Evolutionary conservation across 1,284 basidiomycete species (phyloP), one percentile per base, ranked within the genome.

Genomic region (Xanthoconium separans): DNA sequence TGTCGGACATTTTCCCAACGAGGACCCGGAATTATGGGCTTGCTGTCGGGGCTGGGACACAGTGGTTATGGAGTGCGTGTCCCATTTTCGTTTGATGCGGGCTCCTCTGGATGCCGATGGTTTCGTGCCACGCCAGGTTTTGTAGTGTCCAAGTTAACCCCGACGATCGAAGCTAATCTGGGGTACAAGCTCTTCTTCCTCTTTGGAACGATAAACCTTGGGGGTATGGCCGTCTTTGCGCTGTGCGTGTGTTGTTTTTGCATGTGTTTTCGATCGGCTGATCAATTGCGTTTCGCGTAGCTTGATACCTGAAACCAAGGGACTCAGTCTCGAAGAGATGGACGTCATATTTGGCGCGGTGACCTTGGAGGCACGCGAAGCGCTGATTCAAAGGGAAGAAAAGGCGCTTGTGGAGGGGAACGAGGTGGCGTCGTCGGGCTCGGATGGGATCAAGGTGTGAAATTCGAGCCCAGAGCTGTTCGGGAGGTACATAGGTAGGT

Each of bases 1-100:
- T 83, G 22, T 76, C 87, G 13, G 91, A 93, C 69, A 91, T 93
- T 65, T 93, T 93, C 80, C 88, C 86, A 29, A 93, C 89, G 37
- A 75, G 88, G 43, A 91, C 89, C 11, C 77, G 90, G 53, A 86
- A 90, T 64, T 90, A 86, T 62, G 91, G 91, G 46, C 75, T 92
- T 42, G 82, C 86, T 1, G 72, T 82, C 2, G 90, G 85, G 1
- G 84, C 84, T 47, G 80, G 81, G 11, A 80, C 86, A 2, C 90
- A 91, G 58, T 93, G 90, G 89, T 72, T 91, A 4, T 92, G 82
- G 80, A 92, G 85, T 86, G 33, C 31, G 82, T 77, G 2, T 24
- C 12, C 37, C 13, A 16, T 13, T 2, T 12, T 16, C 3, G 8
- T 11, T 3, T 9, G 10, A 0, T 20, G 9, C 10, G 4, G 2